Evolutionary conservation across 2,329 filamentous ascomycete species (phyloP).

Genomic region (Leptographium wingfieldii): DNA sequence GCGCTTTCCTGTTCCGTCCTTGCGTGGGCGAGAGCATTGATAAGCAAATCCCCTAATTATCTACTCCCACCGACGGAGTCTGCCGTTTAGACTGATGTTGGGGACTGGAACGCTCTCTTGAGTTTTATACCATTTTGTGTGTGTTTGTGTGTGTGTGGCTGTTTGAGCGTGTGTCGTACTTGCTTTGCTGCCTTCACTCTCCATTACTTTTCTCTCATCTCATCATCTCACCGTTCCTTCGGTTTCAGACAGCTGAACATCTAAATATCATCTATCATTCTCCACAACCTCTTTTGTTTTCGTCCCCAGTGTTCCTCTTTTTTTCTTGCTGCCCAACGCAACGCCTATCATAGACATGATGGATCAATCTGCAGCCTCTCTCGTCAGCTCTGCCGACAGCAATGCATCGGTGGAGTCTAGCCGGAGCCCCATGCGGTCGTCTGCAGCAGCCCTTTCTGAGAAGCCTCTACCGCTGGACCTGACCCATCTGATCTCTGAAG

Average conservation of each 20-base stretch:
- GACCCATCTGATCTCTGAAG: constrained; percentile 63
- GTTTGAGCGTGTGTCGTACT: neutral
- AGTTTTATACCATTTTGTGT: neutral
- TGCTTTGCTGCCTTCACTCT: neutral
- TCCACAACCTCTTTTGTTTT: neutral
- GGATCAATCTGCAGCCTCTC: neutral
- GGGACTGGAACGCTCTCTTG: neutral
- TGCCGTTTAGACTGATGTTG: neutral
- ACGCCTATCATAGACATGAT: neutral
- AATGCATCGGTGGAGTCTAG: neutral
- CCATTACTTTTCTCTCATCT: neutral
- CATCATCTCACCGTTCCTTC: neutral
- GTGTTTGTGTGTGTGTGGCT: neutral
- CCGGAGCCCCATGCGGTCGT: neutral
- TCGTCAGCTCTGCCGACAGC: constrained; percentile 1
- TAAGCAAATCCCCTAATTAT: neutral
- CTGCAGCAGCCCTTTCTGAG: neutral
- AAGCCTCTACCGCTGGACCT: constrained; percentile 53
- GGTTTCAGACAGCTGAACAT: neutral
- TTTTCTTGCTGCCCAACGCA: too few species aligned
- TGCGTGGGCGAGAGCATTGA: neutral
- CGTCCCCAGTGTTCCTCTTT: neutral
- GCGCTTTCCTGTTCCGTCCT: neutral
- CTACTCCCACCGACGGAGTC: neutral
- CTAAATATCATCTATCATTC: neutral